Base-by-base conservation (phyloP, 768 basidiomycete genomes). In the Panaeolus papilionaceus region DNA sequence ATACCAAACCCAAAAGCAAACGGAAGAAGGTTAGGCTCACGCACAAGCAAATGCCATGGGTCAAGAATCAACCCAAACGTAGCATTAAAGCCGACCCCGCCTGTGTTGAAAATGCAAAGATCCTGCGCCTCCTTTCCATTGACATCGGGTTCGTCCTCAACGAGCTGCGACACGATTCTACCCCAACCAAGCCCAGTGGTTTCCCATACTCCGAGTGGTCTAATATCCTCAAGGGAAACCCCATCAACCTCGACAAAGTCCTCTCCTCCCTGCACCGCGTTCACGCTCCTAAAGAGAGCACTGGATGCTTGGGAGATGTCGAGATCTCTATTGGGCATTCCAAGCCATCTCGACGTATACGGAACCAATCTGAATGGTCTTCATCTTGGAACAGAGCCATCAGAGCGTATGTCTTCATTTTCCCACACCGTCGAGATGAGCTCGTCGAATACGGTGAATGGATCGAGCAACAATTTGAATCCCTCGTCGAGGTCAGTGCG, bases 401-500 rank as follows among this genome's bases (percentile, higher is more conserved):
- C 6, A 26, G 39, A 12, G 78, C 77, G 1, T 67, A 66, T 20
- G 1, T 26, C 0, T 79, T 73, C 68, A 67, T 72, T 9, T 78
- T 77, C 69, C 73, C 69, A 0, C 72, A 75, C 54, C 64, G 74
- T 9, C 26, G 20, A 3, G 3, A 47, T 0, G 77, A 80, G 61
- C 70, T 79, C 18, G 2, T n/a, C 1, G 49, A n/a, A 0, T 81
- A 79, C 47, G 58, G 65, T 3, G 49, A 71, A 4, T 69, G 75
- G 40, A 77, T 80, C 66, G 38, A 65, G 9, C 37, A 63, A 0
- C 45, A 75, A 5, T 79, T 80, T 71, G 38, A 64, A 0, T 23
- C 72, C 1, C 23, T 23, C 1, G 23, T 23, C 23, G 23, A 23
- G 23, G 23, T 23, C 23, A 23, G 23, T 23, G 23, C 23, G 1